phyloP scores from a whole-genome alignment of 2,329 filamentous ascomycete genomes.

The Tricladium varicosporioides region DNA sequence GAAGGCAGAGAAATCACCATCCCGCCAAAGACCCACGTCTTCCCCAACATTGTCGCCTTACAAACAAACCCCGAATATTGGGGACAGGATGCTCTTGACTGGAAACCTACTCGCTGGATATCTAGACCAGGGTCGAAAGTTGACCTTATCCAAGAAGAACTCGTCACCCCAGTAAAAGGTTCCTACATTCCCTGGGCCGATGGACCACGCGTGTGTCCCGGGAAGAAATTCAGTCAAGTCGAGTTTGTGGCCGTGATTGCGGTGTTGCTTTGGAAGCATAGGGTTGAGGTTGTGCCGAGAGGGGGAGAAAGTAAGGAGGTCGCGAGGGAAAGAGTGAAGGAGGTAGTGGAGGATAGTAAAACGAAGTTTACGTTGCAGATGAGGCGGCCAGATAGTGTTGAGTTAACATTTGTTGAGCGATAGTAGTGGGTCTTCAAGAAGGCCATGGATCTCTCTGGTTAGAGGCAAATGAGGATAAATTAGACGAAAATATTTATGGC shows the following conservation, averaged over 20 bases:
- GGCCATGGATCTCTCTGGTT: too few relatives aligned
- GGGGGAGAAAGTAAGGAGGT: background rate
- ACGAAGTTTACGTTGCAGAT: slow-evolving; percentile 11
- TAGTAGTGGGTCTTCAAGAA: background rate
- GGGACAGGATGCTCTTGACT: background rate
- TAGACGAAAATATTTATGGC: too few relatives aligned
- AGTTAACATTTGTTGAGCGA: background rate
- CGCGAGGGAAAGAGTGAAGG: slow-evolving; percentile 6
- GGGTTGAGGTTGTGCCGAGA: background rate
- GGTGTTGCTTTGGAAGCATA: slow-evolving; percentile 2
- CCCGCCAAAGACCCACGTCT: slow-evolving; percentile 38
- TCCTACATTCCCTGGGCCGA: slow-evolving; percentile 18
- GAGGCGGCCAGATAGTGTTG: background rate
- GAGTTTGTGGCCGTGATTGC: slow-evolving; percentile 16
- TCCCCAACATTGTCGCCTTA: background rate
- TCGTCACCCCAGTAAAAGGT: slow-evolving; percentile 6
- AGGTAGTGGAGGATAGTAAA: slow-evolving; percentile 6
- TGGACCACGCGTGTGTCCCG: slow-evolving; percentile 15
- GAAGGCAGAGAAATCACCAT: slow-evolving; percentile 12
- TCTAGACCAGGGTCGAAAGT: too few relatives aligned
- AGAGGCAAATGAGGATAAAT: too few relatives aligned
- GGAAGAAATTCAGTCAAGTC: slow-evolving; percentile 19
- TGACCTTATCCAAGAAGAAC: background rate
- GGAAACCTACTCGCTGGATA: slow-evolving; percentile 1
- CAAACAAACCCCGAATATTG: slow-evolving; percentile 9